A percentile compares a stretch with the other conserved stretches of the same genome.
phyloP scores from a whole-genome alignment of 805 yeast species.

The Candida ponderosae region DNA sequence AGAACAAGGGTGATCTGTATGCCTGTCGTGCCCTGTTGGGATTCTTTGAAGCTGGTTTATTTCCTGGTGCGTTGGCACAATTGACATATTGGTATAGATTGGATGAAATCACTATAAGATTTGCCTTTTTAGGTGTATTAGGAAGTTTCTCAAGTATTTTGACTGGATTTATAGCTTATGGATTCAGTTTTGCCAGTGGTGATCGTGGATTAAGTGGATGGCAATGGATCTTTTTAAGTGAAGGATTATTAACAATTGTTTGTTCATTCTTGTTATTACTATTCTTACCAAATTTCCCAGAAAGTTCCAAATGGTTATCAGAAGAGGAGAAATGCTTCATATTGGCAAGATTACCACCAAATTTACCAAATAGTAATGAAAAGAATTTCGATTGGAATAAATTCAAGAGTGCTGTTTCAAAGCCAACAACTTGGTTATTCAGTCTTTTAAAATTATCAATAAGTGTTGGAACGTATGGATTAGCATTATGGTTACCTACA shows the following conservation, averaged over 20 bases:
- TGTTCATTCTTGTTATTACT: conserved; percentile 4
- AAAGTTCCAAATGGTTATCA: conserved; percentile 10
- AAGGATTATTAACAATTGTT: conserved; percentile 12
- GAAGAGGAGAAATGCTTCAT: conserved; percentile 7
- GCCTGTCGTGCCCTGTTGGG: conserved; percentile 11
- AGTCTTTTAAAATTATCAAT: conserved; percentile 5
- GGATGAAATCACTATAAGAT: conserved; percentile 15
- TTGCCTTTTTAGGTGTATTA: conserved; percentile 16
- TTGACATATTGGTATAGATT: conserved; percentile 18
- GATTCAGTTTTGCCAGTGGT: conserved; percentile 9
- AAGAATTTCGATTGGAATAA: conserved; percentile 1
- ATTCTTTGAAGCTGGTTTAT: conserved; percentile 13
- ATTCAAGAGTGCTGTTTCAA: background rate
- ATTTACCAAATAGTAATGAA: conserved; percentile 3
- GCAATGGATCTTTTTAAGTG: conserved; percentile 14
- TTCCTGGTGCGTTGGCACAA: conserved; percentile 12
- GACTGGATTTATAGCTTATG: conserved; percentile 18
- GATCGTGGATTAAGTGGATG: conserved; percentile 9
- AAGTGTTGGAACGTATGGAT: conserved; percentile 10
- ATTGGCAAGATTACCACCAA: conserved; percentile 4
- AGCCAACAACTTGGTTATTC: conserved; percentile 7
- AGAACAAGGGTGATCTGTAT: conserved; percentile 7
- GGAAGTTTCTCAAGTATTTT: conserved; percentile 18
- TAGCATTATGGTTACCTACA: conserved; percentile 10
- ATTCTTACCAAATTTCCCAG: conserved; percentile 14